These are phyloP conservation scores for Pyrenochaeta sp. DNA, from an alignment of 2,329 filamentous ascomycete genomes.

Conservation along the genomic window DNA sequence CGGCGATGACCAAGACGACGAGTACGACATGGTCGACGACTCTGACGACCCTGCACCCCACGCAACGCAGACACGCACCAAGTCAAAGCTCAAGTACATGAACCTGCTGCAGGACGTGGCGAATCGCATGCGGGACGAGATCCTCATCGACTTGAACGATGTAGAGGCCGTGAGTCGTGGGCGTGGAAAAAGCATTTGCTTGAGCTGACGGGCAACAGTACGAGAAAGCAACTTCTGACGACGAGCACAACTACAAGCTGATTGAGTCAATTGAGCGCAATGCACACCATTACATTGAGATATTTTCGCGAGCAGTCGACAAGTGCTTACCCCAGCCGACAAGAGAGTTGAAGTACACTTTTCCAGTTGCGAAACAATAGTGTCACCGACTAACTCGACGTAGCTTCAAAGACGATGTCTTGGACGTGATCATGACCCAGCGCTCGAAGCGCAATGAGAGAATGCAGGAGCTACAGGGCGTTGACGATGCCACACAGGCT, in stretches of 20 bases:
- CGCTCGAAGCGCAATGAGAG: slow-evolving; percentile 86
- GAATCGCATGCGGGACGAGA: slow-evolving; percentile 77
- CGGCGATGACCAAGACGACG: slow-evolving; percentile 85
- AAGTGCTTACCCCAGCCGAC: slow-evolving; percentile 82
- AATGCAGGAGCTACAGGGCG: slow-evolving; percentile 59
- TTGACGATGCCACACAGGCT: slow-evolving; percentile 65
- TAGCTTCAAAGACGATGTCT: slow-evolving; percentile 95
- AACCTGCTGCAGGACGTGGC: slow-evolving; percentile 86
- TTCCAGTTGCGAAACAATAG: background rate
- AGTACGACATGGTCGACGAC: slow-evolving; percentile 93
- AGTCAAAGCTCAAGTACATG: slow-evolving; percentile 85
- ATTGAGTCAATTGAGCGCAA: slow-evolving; percentile 89
- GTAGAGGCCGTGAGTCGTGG: slow-evolving; percentile 70
- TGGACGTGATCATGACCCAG: slow-evolving; percentile 96
- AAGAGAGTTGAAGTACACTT: slow-evolving; percentile 74
- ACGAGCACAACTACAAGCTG: slow-evolving; percentile 69
- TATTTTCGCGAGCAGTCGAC: slow-evolving; percentile 88
- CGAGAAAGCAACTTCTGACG: slow-evolving; percentile 71
- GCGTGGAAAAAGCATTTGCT: background rate
- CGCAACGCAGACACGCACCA: slow-evolving; percentile 50
- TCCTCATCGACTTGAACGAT: slow-evolving; percentile 90
- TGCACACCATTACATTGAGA: slow-evolving; percentile 93
- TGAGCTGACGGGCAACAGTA: slow-evolving; percentile 64
- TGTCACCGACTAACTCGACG: slow-evolving; percentile 29
- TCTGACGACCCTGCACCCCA: slow-evolving; percentile 67